These are phyloP conservation scores for Salicornia ramosissima DNA, from an alignment of 148 eudicot genomes.

Conservation along the genomic window DNA sequence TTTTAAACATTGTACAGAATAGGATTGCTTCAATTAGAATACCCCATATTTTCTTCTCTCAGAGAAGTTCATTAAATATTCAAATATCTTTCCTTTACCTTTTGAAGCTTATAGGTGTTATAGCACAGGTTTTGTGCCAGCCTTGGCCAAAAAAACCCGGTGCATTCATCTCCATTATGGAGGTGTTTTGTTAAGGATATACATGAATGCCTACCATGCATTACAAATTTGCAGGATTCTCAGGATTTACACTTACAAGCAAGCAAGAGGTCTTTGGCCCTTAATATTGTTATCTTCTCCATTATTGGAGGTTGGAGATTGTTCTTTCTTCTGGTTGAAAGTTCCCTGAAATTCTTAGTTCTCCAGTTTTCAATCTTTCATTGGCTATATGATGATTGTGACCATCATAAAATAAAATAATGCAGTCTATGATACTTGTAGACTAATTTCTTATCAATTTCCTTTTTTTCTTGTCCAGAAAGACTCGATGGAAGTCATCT, in stretches of 20 bases:
- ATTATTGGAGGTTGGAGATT: constrained; percentile 1
- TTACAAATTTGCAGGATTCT: background rate
- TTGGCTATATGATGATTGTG: background rate
- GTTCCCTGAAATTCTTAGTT: background rate
- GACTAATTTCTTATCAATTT: constrained; percentile 5
- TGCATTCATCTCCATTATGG: background rate
- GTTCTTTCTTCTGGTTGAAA: background rate
- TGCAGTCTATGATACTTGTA: background rate
- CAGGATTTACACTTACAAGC: background rate
- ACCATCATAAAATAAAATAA: background rate
- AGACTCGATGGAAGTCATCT: background rate
- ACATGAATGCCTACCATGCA: constrained; percentile 3
- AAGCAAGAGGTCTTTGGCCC: background rate
- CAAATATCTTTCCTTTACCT: constrained; percentile 9
- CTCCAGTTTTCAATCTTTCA: background rate
- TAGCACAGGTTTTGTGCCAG: constrained; percentile 7
- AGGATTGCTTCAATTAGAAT: constrained; percentile 37
- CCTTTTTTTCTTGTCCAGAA: constrained; percentile 14
- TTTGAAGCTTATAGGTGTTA: constrained; percentile 9
- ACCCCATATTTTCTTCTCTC: constrained; percentile 24
- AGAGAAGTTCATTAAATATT: constrained; percentile 14
- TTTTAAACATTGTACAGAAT: constrained; percentile 52
- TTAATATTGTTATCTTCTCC: background rate
- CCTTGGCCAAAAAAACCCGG: constrained; percentile 13
- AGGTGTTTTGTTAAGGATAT: background rate